A percentile compares a stretch with the other conserved stretches of the same genome.
Evolutionary conservation across 2,329 filamentous ascomycete genomes (phyloP).

Genomic region (Cladosporium sp.): DNA sequence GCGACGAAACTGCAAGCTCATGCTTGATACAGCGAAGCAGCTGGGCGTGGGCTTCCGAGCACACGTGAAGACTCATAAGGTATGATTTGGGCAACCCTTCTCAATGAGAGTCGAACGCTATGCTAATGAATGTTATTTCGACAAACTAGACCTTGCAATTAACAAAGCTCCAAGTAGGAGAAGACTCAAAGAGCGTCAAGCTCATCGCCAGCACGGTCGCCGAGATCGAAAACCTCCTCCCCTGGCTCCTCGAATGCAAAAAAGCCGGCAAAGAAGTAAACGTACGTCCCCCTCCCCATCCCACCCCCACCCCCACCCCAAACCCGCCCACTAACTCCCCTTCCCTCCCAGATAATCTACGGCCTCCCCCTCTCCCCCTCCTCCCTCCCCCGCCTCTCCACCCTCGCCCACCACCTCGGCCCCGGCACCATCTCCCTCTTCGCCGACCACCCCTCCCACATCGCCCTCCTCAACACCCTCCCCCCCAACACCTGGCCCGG

Average conservation of each 20-base stretch:
- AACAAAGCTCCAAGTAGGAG: conserved; percentile 63
- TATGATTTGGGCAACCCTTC: conserved; percentile 27
- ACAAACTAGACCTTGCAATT: conserved; percentile 55
- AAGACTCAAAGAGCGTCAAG: conserved; percentile 46
- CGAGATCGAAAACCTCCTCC: conserved; percentile 56
- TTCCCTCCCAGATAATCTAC: conserved; percentile 54
- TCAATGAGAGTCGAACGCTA: neutral
- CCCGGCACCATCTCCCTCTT: conserved; percentile 55
- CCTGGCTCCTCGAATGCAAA: conserved; percentile 54
- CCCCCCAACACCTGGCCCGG: conserved; percentile 38
- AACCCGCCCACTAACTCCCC: neutral
- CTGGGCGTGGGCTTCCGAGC: conserved; percentile 63
- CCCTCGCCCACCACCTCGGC: conserved; percentile 51
- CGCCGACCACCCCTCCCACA: conserved; percentile 61
- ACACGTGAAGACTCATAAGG: conserved; percentile 82
- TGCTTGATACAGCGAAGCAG: conserved; percentile 57
- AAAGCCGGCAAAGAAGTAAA: conserved; percentile 51
- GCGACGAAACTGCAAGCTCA: conserved; percentile 60
- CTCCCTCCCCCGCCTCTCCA: conserved; percentile 53
- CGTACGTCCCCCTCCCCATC: conserved; percentile 35
- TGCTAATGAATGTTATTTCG: neutral
- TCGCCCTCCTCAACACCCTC: conserved; percentile 45
- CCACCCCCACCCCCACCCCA: neutral
- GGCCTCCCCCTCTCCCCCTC: conserved; percentile 62
- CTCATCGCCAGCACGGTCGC: conserved; percentile 68